Evolutionary conservation across 2,329 filamentous ascomycete species (phyloP), one percentile per base, ranked within the genome.

Genomic region (Acarospora socialis): DNA sequence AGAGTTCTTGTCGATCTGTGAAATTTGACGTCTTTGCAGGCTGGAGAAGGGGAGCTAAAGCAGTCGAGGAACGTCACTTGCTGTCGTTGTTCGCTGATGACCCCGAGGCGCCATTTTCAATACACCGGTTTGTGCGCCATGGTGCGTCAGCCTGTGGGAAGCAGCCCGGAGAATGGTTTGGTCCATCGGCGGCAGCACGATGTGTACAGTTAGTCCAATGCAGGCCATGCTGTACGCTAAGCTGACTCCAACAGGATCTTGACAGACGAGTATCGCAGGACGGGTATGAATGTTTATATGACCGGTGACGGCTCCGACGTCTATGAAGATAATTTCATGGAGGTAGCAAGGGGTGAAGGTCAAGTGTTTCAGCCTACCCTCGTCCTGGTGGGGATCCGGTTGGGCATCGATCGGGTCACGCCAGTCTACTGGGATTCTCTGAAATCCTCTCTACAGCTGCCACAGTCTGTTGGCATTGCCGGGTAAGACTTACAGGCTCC

Each of bases 101-200:
- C 40, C 73, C 81, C 2, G 68, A 67, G 43, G 84, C 90, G 3
- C 82, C 84, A 1, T 95, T 92, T 51, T 95, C 87, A 1, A 83
- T 98, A 45, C 90, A 98, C 49, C 81, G 77, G 39, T 98, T 98
- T 48, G 90, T 98, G 21, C 67, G 77, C 32, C 80, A 93, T 46
- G 90, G 90, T 12, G 84, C 84, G 15, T 66, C 70, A 21, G 77
- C 79, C 3, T 98, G 90, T 54, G 86, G 83, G 3, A 95, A 93
- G 56, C 81, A 92, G 48, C 90, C 90, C 0, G 90, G 90, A 21
- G 83, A 95, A 57, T 98, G 90, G 90, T 98, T 98, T 57, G 90
- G 90, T 0, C 90, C 90, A n/a, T 94, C 84, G 12, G 90, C 90
- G 5, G 92, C 90, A 7, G 86, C 90, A 28, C 74, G 78, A 35